Evolutionary conservation across 108 stramenopile species (phyloP).

Genomic region (Asterionellopsis glacialis): DNA sequence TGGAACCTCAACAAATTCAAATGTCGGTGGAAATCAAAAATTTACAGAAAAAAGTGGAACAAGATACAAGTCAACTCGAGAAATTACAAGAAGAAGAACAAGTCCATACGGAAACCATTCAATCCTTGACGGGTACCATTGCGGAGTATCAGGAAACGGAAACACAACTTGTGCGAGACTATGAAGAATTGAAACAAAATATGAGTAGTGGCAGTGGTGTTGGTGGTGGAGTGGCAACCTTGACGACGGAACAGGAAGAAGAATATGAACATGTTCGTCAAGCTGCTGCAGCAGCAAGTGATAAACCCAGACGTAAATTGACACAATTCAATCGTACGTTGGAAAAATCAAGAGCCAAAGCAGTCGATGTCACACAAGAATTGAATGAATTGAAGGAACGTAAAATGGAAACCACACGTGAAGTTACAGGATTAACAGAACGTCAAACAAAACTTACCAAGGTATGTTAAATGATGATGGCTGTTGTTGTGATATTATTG

Average conservation of each 20-base stretch:
- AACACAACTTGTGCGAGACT: slow-evolving; percentile 59
- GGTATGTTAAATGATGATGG: slow-evolving; percentile 30
- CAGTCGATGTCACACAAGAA: slow-evolving; percentile 49
- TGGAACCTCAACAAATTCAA: slow-evolving; percentile 73
- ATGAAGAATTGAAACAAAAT: slow-evolving; percentile 80
- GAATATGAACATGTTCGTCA: slow-evolving; percentile 79
- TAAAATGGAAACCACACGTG: slow-evolving; percentile 46
- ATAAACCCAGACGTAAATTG: slow-evolving; percentile 52
- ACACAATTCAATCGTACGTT: slow-evolving; percentile 42
- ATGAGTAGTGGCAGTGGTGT: slow-evolving; percentile 39
- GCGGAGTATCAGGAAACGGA: slow-evolving; percentile 45
- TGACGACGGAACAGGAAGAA: slow-evolving; percentile 80
- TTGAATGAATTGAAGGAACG: slow-evolving; percentile 51
- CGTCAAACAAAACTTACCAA: slow-evolving; percentile 50
- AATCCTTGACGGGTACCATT: slow-evolving; percentile 46
- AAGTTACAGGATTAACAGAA: slow-evolving; percentile 41
- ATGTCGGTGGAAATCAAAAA: slow-evolving; percentile 68
- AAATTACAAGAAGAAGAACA: slow-evolving; percentile 37
- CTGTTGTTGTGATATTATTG: slow-evolving; percentile 1
- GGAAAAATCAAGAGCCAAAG: slow-evolving; percentile 63
- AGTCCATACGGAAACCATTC: slow-evolving; percentile 46
- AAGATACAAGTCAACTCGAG: slow-evolving; percentile 50
- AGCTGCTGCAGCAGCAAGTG: slow-evolving; percentile 80
- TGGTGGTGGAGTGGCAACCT: slow-evolving; percentile 25
- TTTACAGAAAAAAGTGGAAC: slow-evolving; percentile 51